phyloP scores from a whole-genome alignment of 2,329 filamentous ascomycete genomes.

The Colletotrichum cereale region DNA sequence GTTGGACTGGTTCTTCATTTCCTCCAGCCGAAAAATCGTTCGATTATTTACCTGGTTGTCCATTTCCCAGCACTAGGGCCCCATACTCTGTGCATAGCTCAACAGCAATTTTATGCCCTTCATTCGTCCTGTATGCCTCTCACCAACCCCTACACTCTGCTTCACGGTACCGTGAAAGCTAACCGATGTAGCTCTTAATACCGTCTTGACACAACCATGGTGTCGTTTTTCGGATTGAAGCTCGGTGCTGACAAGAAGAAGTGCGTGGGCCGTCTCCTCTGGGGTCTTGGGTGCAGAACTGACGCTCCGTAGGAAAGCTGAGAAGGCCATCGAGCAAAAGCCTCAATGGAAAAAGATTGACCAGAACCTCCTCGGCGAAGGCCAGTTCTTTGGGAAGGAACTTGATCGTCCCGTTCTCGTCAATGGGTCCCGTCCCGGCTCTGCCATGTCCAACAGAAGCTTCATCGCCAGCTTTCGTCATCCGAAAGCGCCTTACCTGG shows the following conservation, averaged over 20 bases:
- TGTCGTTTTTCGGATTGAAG: conserved; percentile 70
- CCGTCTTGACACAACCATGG: conserved; percentile 55
- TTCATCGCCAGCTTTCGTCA: conserved; percentile 42
- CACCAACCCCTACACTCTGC: conserved; percentile 20
- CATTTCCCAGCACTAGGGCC: conserved; percentile 5
- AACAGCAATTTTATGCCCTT: conserved; percentile 20
- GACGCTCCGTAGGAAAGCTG: conserved; percentile 37
- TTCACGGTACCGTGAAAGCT: conserved; percentile 2
- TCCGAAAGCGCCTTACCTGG: conserved; percentile 50
- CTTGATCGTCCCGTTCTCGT: conserved; percentile 50
- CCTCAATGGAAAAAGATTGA: conserved; percentile 49
- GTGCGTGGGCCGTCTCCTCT: conserved; percentile 43
- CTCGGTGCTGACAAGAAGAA: conserved; percentile 69
- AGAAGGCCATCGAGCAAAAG: conserved; percentile 43
- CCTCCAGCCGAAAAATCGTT: not conserved
- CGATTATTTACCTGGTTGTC: conserved; percentile 21
- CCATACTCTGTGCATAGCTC: conserved; percentile 32
- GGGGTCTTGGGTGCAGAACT: not conserved
- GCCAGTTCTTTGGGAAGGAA: conserved; percentile 53
- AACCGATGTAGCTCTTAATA: conserved; percentile 30
- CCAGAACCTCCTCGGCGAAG: conserved; percentile 50
- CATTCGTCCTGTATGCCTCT: conserved; percentile 36
- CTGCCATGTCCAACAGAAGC: conserved; percentile 51
- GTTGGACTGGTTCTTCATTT: conserved; percentile 20
- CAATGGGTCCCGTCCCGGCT: conserved; percentile 50